These are phyloP conservation scores for Teratosphaeria pseudoeucalypti DNA, from an alignment of 2,329 filamentous ascomycete genomes.

Conservation along the genomic window DNA sequence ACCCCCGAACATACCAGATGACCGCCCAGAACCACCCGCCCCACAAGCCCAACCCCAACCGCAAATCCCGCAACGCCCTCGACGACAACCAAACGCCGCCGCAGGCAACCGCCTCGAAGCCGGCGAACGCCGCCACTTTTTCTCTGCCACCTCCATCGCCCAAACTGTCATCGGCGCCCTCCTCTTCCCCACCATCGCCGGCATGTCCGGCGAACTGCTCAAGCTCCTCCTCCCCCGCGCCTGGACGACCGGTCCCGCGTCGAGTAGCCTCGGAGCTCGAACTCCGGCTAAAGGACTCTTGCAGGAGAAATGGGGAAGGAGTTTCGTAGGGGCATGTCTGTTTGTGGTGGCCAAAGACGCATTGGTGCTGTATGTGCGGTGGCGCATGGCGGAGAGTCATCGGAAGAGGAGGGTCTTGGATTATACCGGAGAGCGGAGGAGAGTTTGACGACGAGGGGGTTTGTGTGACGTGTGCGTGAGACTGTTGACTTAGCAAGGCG, in stretches of 20 bases:
- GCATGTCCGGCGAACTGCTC: slow-evolving; percentile 65
- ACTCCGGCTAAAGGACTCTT: slow-evolving; percentile 40
- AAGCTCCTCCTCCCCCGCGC: slow-evolving; percentile 55
- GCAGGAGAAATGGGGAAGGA: slow-evolving; percentile 79
- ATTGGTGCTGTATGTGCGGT: slow-evolving; percentile 48
- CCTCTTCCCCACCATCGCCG: slow-evolving; percentile 72
- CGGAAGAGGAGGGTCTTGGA: slow-evolving; percentile 36
- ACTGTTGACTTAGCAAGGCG: too few species aligned
- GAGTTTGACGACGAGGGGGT: too few species aligned
- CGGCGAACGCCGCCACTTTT: slow-evolving; percentile 34
- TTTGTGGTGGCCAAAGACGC: slow-evolving; percentile 75
- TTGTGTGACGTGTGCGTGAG: too few species aligned
- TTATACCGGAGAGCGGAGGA: slow-evolving; percentile 17
- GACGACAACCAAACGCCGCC: slow-evolving; percentile 6
- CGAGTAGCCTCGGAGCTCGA: neutral
- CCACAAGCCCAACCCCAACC: neutral
- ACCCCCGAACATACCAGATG: slow-evolving; percentile 7
- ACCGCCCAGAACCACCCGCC: slow-evolving; percentile 1
- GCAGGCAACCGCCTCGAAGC: neutral
- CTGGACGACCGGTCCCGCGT: slow-evolving; percentile 43
- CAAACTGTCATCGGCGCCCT: slow-evolving; percentile 58
- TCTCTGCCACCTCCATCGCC: slow-evolving; percentile 46
- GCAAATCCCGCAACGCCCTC: neutral
- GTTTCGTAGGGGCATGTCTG: slow-evolving; percentile 75
- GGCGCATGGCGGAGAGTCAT: slow-evolving; percentile 41